Conservation (phyloP, 2,329 filamentous ascomycete species). For the Didymella glomerata region DNA sequence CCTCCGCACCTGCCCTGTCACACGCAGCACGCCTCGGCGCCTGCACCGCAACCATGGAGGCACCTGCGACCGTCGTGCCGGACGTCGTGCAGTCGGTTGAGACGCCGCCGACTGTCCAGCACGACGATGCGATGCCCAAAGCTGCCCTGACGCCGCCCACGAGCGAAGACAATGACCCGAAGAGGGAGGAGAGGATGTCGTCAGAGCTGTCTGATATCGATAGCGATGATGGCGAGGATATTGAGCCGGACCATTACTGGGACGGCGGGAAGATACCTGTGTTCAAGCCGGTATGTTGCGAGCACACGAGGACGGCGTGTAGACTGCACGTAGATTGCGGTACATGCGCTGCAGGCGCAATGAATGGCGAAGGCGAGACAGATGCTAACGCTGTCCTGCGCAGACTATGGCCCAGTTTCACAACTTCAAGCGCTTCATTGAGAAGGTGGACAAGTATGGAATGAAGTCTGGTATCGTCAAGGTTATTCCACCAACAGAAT, state of each 20-base stretch:
- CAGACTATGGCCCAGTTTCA: constrained; percentile 91
- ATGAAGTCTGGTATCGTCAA: constrained; percentile 99
- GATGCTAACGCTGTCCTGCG: constrained; percentile 31
- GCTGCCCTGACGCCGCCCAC: constrained; percentile 61
- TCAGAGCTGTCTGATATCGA: constrained; percentile 60
- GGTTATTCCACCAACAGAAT: constrained; percentile 91
- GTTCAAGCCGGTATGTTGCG: constrained; percentile 78
- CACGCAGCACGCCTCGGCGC: constrained; percentile 27
- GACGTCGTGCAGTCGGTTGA: constrained; percentile 48
- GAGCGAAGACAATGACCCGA: constrained; percentile 59
- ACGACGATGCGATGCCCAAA: constrained; percentile 44
- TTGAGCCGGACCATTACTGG: constrained; percentile 87
- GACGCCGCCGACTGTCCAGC: constrained; percentile 29
- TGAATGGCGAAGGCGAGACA: neutral
- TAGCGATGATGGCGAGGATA: constrained; percentile 67
- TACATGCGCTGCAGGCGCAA: constrained; percentile 17
- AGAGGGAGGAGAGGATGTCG: constrained; percentile 55
- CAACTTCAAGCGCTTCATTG: constrained; percentile 91
- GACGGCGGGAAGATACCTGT: constrained; percentile 84
- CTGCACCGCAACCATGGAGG: constrained; percentile 41
- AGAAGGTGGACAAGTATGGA: constrained; percentile 88
- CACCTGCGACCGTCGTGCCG: constrained; percentile 37
- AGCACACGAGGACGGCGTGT: constrained; percentile 5
- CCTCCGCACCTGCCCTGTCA: constrained; percentile 31
- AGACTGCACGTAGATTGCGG: constrained; percentile 8